Conservation (phyloP, 2,329 filamentous ascomycete species). For the Aspergillus piperis region DNA sequence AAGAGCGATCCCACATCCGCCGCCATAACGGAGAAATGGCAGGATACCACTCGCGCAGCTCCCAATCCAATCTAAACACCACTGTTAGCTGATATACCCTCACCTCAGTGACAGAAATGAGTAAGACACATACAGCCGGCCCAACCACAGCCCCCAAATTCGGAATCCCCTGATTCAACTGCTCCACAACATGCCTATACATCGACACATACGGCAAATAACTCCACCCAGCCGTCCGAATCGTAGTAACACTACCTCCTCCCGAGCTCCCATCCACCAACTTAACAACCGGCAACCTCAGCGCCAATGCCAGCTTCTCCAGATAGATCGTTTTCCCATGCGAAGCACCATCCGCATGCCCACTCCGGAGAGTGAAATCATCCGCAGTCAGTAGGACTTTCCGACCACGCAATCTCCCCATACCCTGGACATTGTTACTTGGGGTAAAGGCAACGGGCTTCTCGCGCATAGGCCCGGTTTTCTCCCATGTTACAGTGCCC, state of each 20-base stretch:
- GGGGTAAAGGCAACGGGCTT: slow-evolving; percentile 55
- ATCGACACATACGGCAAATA: slow-evolving; percentile 61
- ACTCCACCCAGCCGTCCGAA: slow-evolving; percentile 56
- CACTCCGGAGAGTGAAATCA: slow-evolving; percentile 64
- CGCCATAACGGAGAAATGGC: slow-evolving; percentile 68
- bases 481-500: slow-evolving; percentile 61
- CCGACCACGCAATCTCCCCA: slow-evolving; percentile 55
- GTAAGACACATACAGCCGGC: slow-evolving; percentile 49
- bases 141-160: slow-evolving; percentile 65
- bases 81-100: neutral
- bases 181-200: slow-evolving; percentile 56
- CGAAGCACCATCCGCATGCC: slow-evolving; percentile 64
- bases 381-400: slow-evolving; percentile 64
- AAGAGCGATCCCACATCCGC: slow-evolving; percentile 63
- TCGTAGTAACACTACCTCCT: slow-evolving; percentile 63
- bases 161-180: slow-evolving; percentile 64
- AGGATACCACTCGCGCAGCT: slow-evolving; percentile 61
- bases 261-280: slow-evolving; percentile 65
- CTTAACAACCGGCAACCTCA: slow-evolving; percentile 63
- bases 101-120: neutral
- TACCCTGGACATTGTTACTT: slow-evolving; percentile 64
- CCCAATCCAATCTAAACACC: slow-evolving; percentile 57
- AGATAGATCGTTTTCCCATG: slow-evolving; percentile 62
- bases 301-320: slow-evolving; percentile 60
- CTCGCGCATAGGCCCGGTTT: slow-evolving; percentile 38